These are phyloP conservation scores for Saccharomyces hybrid DNA, from an alignment of 1,139 yeast genomes.

Conservation along the genomic window DNA sequence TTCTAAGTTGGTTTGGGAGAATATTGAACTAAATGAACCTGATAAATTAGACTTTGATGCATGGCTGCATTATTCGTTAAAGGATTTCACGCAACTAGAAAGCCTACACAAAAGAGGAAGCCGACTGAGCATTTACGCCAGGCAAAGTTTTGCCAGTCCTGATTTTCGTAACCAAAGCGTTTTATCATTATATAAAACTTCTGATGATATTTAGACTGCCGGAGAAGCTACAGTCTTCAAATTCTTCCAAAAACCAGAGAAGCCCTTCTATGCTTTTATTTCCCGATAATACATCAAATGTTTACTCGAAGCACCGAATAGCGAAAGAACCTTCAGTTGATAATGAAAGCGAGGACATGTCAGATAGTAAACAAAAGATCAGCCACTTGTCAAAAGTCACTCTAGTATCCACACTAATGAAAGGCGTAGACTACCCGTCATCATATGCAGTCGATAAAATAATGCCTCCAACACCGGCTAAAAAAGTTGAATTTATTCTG, in stretches of 20 bases:
- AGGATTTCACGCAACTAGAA: slow-evolving; percentile 19
- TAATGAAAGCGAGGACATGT: background rate
- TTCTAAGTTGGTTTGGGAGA: slow-evolving; percentile 24
- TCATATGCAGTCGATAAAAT: slow-evolving; percentile 40
- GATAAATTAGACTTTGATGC: slow-evolving; percentile 9
- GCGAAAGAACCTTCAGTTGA: background rate
- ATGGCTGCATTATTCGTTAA: slow-evolving; percentile 23
- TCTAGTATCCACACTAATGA: slow-evolving; percentile 28
- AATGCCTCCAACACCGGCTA: slow-evolving; percentile 63
- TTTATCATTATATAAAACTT: slow-evolving; percentile 22
- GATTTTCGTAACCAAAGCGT: slow-evolving; percentile 28
- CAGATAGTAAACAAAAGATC: slow-evolving; percentile 5
- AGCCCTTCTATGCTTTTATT: slow-evolving; percentile 31
- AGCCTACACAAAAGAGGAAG: slow-evolving; percentile 17
- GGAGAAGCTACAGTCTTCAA: slow-evolving; percentile 1
- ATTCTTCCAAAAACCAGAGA: slow-evolving; percentile 10
- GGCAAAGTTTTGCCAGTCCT: slow-evolving; percentile 27
- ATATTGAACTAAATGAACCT: slow-evolving; percentile 19
- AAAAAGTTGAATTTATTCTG: slow-evolving; percentile 44
- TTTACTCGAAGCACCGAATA: slow-evolving; percentile 1
- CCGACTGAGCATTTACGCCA: slow-evolving; percentile 26
- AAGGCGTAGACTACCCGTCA: slow-evolving; percentile 31
- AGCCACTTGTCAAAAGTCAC: slow-evolving; percentile 18
- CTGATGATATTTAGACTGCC: slow-evolving; percentile 20
- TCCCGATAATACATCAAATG: slow-evolving; percentile 24